Base-by-base conservation (phyloP, 768 basidiomycete species). In the Trametes gibbosa region DNA sequence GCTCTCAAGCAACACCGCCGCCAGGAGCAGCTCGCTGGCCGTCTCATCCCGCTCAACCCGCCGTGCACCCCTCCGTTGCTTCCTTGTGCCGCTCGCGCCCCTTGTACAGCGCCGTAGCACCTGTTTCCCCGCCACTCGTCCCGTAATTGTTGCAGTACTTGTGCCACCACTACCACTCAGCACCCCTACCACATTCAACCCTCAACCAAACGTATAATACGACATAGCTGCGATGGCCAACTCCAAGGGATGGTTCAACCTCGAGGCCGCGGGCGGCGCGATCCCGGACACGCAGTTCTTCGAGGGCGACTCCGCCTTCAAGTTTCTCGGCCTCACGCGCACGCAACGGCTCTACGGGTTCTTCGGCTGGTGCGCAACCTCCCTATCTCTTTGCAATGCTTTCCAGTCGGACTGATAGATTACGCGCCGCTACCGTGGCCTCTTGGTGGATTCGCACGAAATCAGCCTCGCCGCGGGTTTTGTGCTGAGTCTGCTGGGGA, bases 291-390 rank as follows among this genome's bases (percentile, higher is more conserved):
- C 82, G 39, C 85, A 88, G 62, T 88, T 89, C 75, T 93, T 93
- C 61, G 91, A 95, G 74, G 89, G 92, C 25, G 90, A 94, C 67
- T 89, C 92, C 13, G 92, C 94, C 7, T 96, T 92, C 80, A 81
- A 80, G 58, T 85, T 84, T 59, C 78, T 97, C 12, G 85, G 86
- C 2, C 77, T 96, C 53, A 89, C 92, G 37, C 80, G 86, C 64
- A 91, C 81, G 17, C 87, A 92, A 65, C 75, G 94, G 50, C 73
- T 97, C 61, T 95, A 94, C 73, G 94, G 95, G 12, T 96, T 97
- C 68, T 73, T 80, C 52, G 89, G 80, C 49, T 95, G 94, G 94
- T 88, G 69, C 72, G 86, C 71, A 14, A 9, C 21, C 23, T 14
- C 10, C 16, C 19, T 19, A 13, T 25, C 35, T 34, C 55, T 14